Conservation (phyloP, 2,329 filamentous ascomycete species). For the Penicillium sp. region DNA sequence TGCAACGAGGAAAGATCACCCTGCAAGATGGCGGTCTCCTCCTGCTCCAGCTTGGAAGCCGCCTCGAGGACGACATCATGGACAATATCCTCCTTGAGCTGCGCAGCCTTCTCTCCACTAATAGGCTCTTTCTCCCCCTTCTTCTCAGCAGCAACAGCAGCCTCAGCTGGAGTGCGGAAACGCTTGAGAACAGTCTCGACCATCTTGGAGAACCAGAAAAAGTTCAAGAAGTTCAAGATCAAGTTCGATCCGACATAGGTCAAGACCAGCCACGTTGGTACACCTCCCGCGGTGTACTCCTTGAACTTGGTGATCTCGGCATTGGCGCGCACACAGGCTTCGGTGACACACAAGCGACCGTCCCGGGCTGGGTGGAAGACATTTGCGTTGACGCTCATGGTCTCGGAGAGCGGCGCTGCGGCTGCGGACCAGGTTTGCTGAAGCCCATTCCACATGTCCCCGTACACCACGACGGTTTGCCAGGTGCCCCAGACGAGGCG, state of each 20-base stretch:
- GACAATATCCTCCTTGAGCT: slow-evolving; percentile 25
- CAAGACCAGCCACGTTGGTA: slow-evolving; percentile 59
- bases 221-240: slow-evolving; percentile 61
- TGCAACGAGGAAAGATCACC: slow-evolving; percentile 22
- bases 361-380: slow-evolving; percentile 36
- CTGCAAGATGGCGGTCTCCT: slow-evolving; percentile 30
- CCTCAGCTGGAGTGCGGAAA: slow-evolving; percentile 47
- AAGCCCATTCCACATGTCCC: slow-evolving; percentile 57
- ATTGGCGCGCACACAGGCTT: slow-evolving; percentile 41
- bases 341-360: slow-evolving; percentile 37
- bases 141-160: slow-evolving; percentile 23
- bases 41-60: slow-evolving; percentile 29
- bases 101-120: slow-evolving; percentile 11
- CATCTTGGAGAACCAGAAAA: slow-evolving; percentile 68
- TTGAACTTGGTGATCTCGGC: slow-evolving; percentile 52
- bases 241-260: slow-evolving; percentile 60
- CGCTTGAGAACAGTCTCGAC: slow-evolving; percentile 62
- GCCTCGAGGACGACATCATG: slow-evolving; percentile 38
- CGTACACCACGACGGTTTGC: slow-evolving; percentile 57
- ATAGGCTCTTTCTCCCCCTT: slow-evolving; percentile 14
- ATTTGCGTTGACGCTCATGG: slow-evolving; percentile 33
- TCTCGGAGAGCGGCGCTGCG: slow-evolving; percentile 25
- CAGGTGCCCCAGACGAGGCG: slow-evolving; percentile 63
- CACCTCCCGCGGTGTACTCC: slow-evolving; percentile 33
- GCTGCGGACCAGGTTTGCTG: slow-evolving; percentile 40